Conservation (phyloP, 345 rosid genomes). For the Salix purpurea region DNA sequence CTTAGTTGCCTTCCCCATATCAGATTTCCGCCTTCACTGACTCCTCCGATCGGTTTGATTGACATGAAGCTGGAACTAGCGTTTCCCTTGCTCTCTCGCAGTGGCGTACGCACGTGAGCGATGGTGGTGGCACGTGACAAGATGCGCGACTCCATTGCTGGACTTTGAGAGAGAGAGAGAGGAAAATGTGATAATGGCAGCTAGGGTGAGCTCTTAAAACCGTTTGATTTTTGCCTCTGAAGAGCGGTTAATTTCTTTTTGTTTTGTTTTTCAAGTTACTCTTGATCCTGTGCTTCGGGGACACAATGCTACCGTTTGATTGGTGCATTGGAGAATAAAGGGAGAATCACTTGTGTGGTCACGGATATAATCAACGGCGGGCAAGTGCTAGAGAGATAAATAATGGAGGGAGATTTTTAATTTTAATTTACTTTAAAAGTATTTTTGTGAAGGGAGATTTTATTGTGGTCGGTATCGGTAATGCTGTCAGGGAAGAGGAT, state of each 20-base stretch:
- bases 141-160: conserved; percentile 78
- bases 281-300: background rate
- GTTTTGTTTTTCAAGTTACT: background rate
- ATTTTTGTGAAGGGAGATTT: background rate
- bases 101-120: conserved; percentile 32
- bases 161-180: background rate
- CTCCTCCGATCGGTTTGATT: conserved; percentile 44
- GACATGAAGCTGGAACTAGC: conserved; percentile 22
- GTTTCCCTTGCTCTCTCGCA: conserved; percentile 29
- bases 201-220: conserved; percentile 20
- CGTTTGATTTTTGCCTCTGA: conserved; percentile 4
- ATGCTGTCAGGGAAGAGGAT: background rate
- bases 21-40: conserved; percentile 69
- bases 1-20: conserved; percentile 85
- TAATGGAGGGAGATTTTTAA: background rate
- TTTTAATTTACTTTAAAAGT: background rate
- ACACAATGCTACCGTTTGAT: background rate
- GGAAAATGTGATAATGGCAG: conserved; percentile 11
- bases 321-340: background rate
- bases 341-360: no score
- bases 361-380: background rate
- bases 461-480: background rate
- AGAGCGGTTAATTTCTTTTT: background rate
- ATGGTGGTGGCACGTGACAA: conserved; percentile 57
- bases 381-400: background rate